phyloP scores from a whole-genome alignment of 192 early-diverging fungal species.

The Mycoemilia scoparia region DNA sequence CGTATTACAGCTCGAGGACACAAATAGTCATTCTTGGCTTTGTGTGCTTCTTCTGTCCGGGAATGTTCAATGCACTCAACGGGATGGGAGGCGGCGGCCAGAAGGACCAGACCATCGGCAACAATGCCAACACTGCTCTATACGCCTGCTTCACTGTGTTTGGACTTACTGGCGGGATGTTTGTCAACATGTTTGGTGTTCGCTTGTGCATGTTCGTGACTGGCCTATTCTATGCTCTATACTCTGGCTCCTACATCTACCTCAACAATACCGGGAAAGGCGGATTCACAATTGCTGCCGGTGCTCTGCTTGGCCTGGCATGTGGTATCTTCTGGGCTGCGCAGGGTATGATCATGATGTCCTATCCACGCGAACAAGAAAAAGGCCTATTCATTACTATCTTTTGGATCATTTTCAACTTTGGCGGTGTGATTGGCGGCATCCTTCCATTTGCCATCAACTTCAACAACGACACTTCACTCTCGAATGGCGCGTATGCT shows the following conservation, averaged over 20 bases:
- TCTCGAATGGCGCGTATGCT: slow-evolving; percentile 53
- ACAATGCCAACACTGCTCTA: slow-evolving; percentile 55
- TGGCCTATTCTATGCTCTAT: slow-evolving; percentile 49
- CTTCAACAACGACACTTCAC: slow-evolving; percentile 23
- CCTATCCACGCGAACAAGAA: slow-evolving; percentile 58
- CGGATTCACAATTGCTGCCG: slow-evolving; percentile 46
- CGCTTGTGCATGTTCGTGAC: slow-evolving; percentile 41
- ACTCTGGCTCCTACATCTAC: slow-evolving; percentile 47
- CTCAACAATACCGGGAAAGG: slow-evolving; percentile 35
- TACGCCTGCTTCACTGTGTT: slow-evolving; percentile 57
- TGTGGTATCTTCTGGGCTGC: slow-evolving; percentile 58
- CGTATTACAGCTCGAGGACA: slow-evolving; percentile 34
- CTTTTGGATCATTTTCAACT: slow-evolving; percentile 76
- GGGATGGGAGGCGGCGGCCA: slow-evolving; percentile 48
- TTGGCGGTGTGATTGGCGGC: slow-evolving; percentile 59
- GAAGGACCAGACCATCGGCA: slow-evolving; percentile 31
- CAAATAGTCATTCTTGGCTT: slow-evolving; percentile 48
- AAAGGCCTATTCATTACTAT: slow-evolving; percentile 63
- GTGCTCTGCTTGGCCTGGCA: slow-evolving; percentile 58
- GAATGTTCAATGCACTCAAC: slow-evolving; percentile 53
- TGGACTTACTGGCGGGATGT: slow-evolving; percentile 48
- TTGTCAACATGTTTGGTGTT: slow-evolving; percentile 58
- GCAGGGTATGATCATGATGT: slow-evolving; percentile 65
- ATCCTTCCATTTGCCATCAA: slow-evolving; percentile 48
- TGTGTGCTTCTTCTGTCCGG: slow-evolving; percentile 56